Evolutionary conservation across 2,329 filamentous ascomycete species (phyloP), one percentile per base, ranked within the genome.

Genomic region (Cylindrodendrum hubeiense): DNA sequence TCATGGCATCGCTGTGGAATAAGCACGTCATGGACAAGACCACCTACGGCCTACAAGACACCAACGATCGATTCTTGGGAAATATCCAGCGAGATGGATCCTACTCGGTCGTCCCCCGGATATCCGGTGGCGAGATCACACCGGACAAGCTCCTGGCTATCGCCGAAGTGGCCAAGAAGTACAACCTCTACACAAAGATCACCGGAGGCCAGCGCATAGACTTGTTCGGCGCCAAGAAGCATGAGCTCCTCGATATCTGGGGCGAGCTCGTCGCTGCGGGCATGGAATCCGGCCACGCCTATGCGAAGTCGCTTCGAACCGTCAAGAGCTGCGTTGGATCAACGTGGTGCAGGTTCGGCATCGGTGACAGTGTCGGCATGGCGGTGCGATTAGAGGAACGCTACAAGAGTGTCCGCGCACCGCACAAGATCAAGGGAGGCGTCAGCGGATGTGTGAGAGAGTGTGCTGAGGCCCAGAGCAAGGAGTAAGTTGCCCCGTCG

Each of bases 71-170:
- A 47, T 97, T 93, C 78, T 82, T 97, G 53, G 94, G 90, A 55
- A 97, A 97, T 77, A 96, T 97, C 60, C 94, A 97, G 78, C 88
- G 94, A 39, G 94, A 97, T 78, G 94, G 94, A 43, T 97, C 94
- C 0, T 97, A 94, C 79, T 95, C 92, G 1, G 94, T 97, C 12
- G 87, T 97, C 0, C 94, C 94, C 3, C 90, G 94, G 47, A 89
- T 97, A 1, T 86, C 93, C 2, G 94, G 88, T 49, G 94, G 94
- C 65, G 94, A 97, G 79, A 96, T 97, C 75, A 96, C 93, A 0
- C 90, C 94, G 0, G 92, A 96, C 52, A 94, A 93, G 77, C 87
- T 97, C 55, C 91, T 97, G 50, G 87, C 90, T 61, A 94, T 97
- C 64, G 94, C 93, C 0, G 88, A 90, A 60, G 93, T 97, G 0